Percentiles rank a stretch among this genome's conserved stretches.
Conservation (phyloP, 2,329 filamentous ascomycete species). For the Rhinocladiella mackenziei region DNA sequence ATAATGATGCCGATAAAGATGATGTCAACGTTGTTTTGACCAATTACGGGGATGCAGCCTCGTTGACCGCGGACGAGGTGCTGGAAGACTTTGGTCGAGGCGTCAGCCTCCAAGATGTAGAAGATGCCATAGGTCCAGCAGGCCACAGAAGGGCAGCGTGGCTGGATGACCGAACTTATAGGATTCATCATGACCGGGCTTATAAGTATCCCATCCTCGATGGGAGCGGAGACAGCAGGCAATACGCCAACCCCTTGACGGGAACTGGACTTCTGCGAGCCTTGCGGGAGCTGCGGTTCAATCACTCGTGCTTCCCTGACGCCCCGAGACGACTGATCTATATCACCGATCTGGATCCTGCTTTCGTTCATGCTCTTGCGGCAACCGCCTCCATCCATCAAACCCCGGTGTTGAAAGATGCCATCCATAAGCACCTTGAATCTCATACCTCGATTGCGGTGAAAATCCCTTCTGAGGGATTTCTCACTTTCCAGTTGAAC, state of each 20-base stretch:
- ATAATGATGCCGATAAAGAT: background rate
- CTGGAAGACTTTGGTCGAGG: background rate
- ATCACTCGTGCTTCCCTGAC: background rate
- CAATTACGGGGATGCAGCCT: background rate
- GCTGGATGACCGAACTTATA: background rate
- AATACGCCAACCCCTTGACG: background rate
- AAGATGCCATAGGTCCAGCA: background rate
- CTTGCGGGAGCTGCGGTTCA: background rate
- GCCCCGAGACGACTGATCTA: background rate
- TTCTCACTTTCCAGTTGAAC: background rate
- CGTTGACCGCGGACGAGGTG: background rate
- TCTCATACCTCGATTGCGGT: background rate
- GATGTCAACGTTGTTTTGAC: background rate
- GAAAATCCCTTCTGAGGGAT: background rate
- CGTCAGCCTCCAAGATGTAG: background rate
- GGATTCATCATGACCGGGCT: background rate
- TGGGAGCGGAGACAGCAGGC: no score
- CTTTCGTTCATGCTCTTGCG: background rate
- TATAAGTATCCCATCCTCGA: no score
- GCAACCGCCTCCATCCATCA: background rate
- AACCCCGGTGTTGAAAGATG: background rate
- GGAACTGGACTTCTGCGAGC: background rate
- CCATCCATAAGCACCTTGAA: background rate
- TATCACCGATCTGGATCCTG: background rate
- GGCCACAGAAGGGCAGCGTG: background rate